Conservation (phyloP, 768 basidiomycete genomes). For the Tubosaeta sp. region DNA sequence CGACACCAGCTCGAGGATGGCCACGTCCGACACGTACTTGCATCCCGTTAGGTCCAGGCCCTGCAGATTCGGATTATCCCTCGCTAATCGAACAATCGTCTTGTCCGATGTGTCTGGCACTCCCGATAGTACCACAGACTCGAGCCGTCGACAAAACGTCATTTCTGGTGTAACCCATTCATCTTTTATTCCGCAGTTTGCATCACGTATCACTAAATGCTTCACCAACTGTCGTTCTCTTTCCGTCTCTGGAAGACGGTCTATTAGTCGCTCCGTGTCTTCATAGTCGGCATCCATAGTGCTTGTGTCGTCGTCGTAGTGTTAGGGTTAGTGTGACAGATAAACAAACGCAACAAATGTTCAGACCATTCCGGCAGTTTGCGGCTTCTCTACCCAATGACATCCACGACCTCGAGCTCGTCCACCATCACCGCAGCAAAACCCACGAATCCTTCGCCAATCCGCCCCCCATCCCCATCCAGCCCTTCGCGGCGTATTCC, state of each 20-base stretch:
- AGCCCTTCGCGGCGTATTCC: constrained; percentile 62
- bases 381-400: constrained; percentile 16
- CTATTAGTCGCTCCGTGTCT: constrained; percentile 56
- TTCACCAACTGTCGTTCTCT: constrained; percentile 58
- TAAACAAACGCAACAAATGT: background rate
- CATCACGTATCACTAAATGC: constrained; percentile 52
- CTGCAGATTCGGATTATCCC: constrained; percentile 60
- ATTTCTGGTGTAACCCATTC: constrained; percentile 57
- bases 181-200: constrained; percentile 44
- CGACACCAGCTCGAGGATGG: constrained; percentile 65
- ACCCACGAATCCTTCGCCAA: constrained; percentile 23
- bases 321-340: background rate
- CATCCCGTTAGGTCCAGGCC: constrained; percentile 78
- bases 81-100: constrained; percentile 60
- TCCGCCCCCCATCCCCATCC: constrained; percentile 42
- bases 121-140: constrained; percentile 66
- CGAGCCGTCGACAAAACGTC: constrained; percentile 56
- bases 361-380: constrained; percentile 27
- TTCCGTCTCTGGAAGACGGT: constrained; percentile 55
- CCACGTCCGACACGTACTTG: constrained; percentile 70
- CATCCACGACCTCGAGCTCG: constrained; percentile 46
- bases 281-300: constrained; percentile 32
- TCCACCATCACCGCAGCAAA: constrained; percentile 44
- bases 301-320: background rate
- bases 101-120: constrained; percentile 64